Evolutionary conservation across 805 yeast genomes (phyloP).

Genomic region (Sungouiozyma ichnusensis): DNA sequence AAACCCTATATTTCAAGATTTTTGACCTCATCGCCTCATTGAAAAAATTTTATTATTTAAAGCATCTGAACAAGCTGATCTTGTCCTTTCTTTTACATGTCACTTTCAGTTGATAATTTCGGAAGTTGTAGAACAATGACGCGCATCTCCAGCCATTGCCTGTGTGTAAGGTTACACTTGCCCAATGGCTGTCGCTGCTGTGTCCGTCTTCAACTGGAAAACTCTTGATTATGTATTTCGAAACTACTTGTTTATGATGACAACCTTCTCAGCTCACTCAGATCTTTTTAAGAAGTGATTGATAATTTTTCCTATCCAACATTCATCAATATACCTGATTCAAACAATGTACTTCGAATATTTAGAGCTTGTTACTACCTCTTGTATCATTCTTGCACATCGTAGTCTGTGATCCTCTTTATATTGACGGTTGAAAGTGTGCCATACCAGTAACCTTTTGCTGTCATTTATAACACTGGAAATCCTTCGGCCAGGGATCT

Average conservation of each 20-base stretch:
- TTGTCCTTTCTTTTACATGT: not conserved
- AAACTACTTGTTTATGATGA: slow-evolving; percentile 25
- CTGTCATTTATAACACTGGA: too few species aligned
- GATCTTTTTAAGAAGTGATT: slow-evolving; percentile 26
- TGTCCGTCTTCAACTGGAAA: too few species aligned
- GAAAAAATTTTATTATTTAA: not conserved
- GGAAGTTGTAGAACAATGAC: not conserved
- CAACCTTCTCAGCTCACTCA: slow-evolving; percentile 37
- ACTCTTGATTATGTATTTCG: too few species aligned
- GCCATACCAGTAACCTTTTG: too few species aligned
- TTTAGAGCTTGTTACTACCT: not conserved
- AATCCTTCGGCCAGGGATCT: too few species aligned
- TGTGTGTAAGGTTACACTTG: not conserved
- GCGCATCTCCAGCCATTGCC: not conserved
- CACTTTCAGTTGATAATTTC: not conserved
- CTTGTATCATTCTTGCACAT: too few species aligned
- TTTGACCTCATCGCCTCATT: not conserved
- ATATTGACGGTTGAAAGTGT: too few species aligned
- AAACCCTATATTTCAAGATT: not conserved
- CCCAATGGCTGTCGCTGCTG: too few species aligned
- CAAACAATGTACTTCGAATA: slow-evolving; percentile 4
- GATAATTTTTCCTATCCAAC: slow-evolving; percentile 33
- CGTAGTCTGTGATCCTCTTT: too few species aligned
- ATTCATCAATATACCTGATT: slow-evolving; percentile 31
- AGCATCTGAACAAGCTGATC: not conserved